Evolutionary conservation across 106 monocot species (phyloP), one percentile per base, ranked within the genome.

Genomic region (Cymbidium sinense): DNA sequence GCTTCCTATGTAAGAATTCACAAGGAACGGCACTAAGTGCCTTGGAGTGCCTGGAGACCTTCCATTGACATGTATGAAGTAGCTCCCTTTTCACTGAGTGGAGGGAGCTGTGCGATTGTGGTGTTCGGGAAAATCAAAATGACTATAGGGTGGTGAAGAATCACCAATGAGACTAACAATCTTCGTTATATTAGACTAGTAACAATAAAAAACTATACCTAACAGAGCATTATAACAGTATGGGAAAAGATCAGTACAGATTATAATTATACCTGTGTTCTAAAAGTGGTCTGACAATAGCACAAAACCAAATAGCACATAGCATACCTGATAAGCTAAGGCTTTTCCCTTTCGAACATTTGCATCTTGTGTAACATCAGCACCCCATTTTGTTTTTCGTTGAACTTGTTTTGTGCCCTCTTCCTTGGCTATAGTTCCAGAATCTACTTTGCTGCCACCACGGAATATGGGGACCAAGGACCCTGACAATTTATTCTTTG

Each of bases 401-500:
- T 90, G 88, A 34, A 81, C 77, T 77, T 88, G 83, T 69, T 88
- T 94, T 35, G 47, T 70, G 34, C n/a, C 80, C 12, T 89, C 93
- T 75, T 94, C 98, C 44, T 87, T 92, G 28, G 52, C 61, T 70
- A 69, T 47, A 77, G 64, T 85, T 21, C 74, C 55, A 50, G 86
- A 9, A 47, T 89, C 98, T 10, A 73, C 81, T 83, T 98, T 94
- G 37, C 75, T 67, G 70, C 86, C 84, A 78, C 82, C 78, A 74
- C 90, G 85, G 31, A 83, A 79, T 37, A 83, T 78, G 34, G 93
- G 96, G 80, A 98, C 84, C 52, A 98, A 80, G 31, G 98, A 98
- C 62, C 98, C 98, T 65, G 94, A 90, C 28, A 98, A 75, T 82
- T 98, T 98, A 77, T 98, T 98, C 70, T 90, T 98, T 64, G 94